These are phyloP conservation scores for Salmacisia buchloeana DNA, from an alignment of 1,284 basidiomycete species.

Conservation along the genomic window DNA sequence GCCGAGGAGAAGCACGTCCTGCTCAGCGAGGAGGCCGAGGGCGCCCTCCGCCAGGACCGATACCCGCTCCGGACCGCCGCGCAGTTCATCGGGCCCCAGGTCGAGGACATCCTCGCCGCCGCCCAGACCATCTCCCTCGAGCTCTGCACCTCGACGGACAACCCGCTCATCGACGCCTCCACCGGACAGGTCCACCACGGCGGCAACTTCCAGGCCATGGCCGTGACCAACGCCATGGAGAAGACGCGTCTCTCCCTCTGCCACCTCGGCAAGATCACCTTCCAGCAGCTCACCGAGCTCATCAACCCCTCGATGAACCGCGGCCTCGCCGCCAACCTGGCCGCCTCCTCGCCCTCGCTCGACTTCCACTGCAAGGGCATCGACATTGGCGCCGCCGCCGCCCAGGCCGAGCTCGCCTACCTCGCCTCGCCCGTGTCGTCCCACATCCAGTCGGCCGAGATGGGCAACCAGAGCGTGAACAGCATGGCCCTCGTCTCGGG, in stretches of 20 bases:
- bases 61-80: constrained; percentile 60
- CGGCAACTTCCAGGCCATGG: constrained; percentile 55
- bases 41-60: constrained; percentile 67
- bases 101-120: constrained; percentile 16
- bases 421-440: constrained; percentile 78
- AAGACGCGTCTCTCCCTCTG: constrained; percentile 74
- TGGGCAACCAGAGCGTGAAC: constrained; percentile 40
- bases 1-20: constrained; percentile 61
- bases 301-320: constrained; percentile 52
- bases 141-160: constrained; percentile 21
- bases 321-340: constrained; percentile 33
- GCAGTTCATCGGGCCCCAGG: constrained; percentile 19
- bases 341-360: constrained; percentile 34
- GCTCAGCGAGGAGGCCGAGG: constrained; percentile 63
- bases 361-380: constrained; percentile 80
- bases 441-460: constrained; percentile 60
- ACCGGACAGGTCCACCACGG: constrained; percentile 31
- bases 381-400: constrained; percentile 62
- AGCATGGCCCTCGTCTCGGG: constrained; percentile 35
- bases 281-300: constrained; percentile 76
- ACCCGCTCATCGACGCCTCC: constrained; percentile 30
- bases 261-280: constrained; percentile 75
- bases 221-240: constrained; percentile 80
- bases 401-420: constrained; percentile 65
- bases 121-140: constrained; percentile 13